Conservation (phyloP, 1,284 basidiomycete genomes). For the Cerrena zonata region DNA sequence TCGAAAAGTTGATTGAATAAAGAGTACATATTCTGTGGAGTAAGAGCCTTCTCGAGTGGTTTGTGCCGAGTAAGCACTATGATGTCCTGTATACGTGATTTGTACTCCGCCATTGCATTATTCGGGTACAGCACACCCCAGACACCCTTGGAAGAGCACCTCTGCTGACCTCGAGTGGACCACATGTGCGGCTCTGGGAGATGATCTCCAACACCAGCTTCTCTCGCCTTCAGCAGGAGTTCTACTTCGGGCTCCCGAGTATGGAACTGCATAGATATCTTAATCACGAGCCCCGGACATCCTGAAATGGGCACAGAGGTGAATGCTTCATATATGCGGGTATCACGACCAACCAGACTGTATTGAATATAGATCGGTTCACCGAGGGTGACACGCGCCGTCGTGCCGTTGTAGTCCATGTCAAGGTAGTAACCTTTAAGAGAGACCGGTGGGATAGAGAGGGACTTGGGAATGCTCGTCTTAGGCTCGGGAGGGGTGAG, state of each 20-base stretch:
- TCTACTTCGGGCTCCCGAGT: background rate
- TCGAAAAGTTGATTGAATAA: conserved; percentile 6
- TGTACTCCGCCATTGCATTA: background rate
- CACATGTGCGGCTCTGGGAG: conserved; percentile 5
- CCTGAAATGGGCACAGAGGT: background rate
- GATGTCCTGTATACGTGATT: conserved; percentile 1
- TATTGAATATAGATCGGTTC: conserved; percentile 4
- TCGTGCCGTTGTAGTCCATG: no score
- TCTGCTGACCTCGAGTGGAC: background rate
- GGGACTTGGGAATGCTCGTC: background rate
- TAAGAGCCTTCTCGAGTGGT: conserved; percentile 3
- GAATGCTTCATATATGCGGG: conserved; percentile 3
- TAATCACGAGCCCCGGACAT: background rate
- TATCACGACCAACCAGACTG: conserved; percentile 2
- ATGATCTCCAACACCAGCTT: conserved; percentile 1
- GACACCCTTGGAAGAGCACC: background rate
- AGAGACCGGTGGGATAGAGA: background rate
- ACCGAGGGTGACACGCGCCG: conserved; percentile 1
- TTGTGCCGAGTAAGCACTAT: conserved; percentile 8
- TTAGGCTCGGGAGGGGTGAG: background rate
- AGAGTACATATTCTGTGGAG: conserved; percentile 7
- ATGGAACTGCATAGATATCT: conserved; percentile 1
- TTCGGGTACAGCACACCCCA: background rate
- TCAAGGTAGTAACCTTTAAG: background rate
- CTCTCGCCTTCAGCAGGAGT: background rate